These are phyloP conservation scores for Zopfochytrium polystomum DNA, from an alignment of 371 early-diverging fungal genomes.

Conservation along the genomic window DNA sequence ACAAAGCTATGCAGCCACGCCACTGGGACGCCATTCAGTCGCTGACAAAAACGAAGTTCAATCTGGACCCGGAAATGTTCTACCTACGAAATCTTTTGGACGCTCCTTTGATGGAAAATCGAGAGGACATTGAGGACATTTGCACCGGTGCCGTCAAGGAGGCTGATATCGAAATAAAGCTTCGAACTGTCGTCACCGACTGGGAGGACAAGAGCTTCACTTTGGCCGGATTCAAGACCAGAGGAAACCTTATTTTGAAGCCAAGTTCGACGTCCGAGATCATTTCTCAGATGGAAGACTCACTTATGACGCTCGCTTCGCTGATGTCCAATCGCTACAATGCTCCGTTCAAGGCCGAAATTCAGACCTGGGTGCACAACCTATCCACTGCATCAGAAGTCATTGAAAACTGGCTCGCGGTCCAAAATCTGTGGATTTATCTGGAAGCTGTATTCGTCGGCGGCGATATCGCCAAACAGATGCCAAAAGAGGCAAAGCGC, in stretches of 20 bases:
- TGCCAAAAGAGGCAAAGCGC: slow-evolving; percentile 65
- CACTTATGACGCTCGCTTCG: slow-evolving; percentile 59
- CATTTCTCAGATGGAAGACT: slow-evolving; percentile 62
- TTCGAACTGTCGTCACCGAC: slow-evolving; percentile 49
- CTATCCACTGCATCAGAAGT: slow-evolving; percentile 59
- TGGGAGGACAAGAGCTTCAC: slow-evolving; percentile 60
- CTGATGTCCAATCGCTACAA: slow-evolving; percentile 60
- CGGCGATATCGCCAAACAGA: slow-evolving; percentile 66
- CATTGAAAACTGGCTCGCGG: slow-evolving; percentile 62
- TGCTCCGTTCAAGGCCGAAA: slow-evolving; percentile 59
- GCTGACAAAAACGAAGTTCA: slow-evolving; percentile 50
- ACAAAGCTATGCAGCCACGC: slow-evolving; percentile 58
- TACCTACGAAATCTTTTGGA: slow-evolving; percentile 56
- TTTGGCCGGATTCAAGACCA: slow-evolving; percentile 55
- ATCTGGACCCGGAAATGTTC: slow-evolving; percentile 60
- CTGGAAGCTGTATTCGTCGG: slow-evolving; percentile 66
- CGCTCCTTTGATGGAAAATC: slow-evolving; percentile 49
- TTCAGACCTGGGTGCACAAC: slow-evolving; percentile 63
- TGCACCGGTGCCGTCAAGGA: slow-evolving; percentile 63
- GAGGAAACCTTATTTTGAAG: slow-evolving; percentile 58
- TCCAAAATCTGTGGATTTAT: slow-evolving; percentile 66
- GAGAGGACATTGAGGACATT: slow-evolving; percentile 63
- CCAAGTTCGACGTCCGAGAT: slow-evolving; percentile 58
- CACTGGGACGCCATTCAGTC: slow-evolving; percentile 58
- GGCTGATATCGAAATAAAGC: slow-evolving; percentile 61